Conservation (phyloP, 2,329 filamentous ascomycete species). For the Ascochyta koolunga region DNA sequence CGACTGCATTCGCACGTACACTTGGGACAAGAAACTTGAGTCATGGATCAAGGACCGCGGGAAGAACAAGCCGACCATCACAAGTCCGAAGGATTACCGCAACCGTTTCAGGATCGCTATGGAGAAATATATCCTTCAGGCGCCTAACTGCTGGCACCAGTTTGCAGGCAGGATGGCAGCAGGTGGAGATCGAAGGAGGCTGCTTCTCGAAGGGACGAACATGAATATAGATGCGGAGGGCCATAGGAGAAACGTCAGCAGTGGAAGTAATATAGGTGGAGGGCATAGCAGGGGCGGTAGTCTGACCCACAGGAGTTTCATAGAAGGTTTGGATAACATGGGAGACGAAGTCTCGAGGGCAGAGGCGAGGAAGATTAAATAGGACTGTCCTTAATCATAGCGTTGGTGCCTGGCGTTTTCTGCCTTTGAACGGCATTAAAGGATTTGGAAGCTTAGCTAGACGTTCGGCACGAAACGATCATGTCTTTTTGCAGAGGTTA, state of each 20-base stretch:
- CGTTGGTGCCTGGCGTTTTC: slow-evolving; percentile 2
- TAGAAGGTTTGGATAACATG: slow-evolving; percentile 2
- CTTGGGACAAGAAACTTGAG: slow-evolving; percentile 99
- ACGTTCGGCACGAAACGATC: neutral
- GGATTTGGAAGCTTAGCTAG: neutral
- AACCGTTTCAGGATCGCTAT: slow-evolving; percentile 95
- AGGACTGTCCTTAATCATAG: slow-evolving; percentile 7
- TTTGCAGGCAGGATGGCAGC: slow-evolving; percentile 52
- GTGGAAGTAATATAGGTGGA: slow-evolving; percentile 16
- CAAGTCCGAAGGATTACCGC: slow-evolving; percentile 96
- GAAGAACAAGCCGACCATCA: slow-evolving; percentile 87
- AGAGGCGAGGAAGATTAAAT: slow-evolving; percentile 15
- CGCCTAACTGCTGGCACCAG: slow-evolving; percentile 77
- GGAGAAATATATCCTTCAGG: slow-evolving; percentile 82
- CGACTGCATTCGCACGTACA: slow-evolving; percentile 95
- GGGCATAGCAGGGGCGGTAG: slow-evolving; percentile 10
- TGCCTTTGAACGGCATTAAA: slow-evolving; percentile 1
- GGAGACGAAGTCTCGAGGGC: slow-evolving; percentile 8
- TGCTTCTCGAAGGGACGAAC: slow-evolving; percentile 17
- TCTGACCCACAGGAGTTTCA: slow-evolving; percentile 2
- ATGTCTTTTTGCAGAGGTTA: neutral
- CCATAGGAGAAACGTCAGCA: slow-evolving; percentile 26
- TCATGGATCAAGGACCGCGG: slow-evolving; percentile 99
- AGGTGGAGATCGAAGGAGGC: slow-evolving; percentile 24
- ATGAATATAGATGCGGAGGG: slow-evolving; percentile 9